phyloP scores from a whole-genome alignment of 225 moss, liverwort and hornwort species.

The Pseudisothecium myosuroides region DNA sequence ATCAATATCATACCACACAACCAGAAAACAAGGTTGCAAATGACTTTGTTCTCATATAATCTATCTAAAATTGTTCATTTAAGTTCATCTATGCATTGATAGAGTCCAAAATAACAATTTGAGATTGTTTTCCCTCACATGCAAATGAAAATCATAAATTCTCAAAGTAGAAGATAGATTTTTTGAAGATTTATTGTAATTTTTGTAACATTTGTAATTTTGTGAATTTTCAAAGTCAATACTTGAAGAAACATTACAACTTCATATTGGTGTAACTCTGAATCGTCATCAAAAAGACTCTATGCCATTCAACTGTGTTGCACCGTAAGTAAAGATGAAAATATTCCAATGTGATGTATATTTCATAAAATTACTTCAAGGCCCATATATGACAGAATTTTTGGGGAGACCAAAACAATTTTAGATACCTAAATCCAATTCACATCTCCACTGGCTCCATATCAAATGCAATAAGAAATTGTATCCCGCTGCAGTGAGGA shows the following conservation, averaged over 20 bases:
- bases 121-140: accelerated
- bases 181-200: too few relatives aligned
- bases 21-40: background rate
- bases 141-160: background rate
- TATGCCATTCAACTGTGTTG: background rate
- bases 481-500: background rate
- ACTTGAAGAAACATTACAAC: background rate
- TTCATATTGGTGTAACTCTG: too few relatives aligned
- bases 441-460: background rate
- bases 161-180: background rate
- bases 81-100: background rate
- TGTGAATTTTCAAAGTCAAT: background rate
- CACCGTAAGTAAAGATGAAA: background rate
- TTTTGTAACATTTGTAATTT: background rate
- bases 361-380: background rate
- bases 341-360: background rate
- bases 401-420: accelerated
- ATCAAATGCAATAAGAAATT: background rate
- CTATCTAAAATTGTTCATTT: background rate
- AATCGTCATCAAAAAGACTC: accelerated
- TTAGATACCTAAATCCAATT: background rate
- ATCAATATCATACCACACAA: background rate
- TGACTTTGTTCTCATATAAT: background rate
- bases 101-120: background rate
- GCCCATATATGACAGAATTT: too few relatives aligned